phyloP scores from a whole-genome alignment of 2,329 filamentous ascomycete species.

The Lachnellula occidentalis region DNA sequence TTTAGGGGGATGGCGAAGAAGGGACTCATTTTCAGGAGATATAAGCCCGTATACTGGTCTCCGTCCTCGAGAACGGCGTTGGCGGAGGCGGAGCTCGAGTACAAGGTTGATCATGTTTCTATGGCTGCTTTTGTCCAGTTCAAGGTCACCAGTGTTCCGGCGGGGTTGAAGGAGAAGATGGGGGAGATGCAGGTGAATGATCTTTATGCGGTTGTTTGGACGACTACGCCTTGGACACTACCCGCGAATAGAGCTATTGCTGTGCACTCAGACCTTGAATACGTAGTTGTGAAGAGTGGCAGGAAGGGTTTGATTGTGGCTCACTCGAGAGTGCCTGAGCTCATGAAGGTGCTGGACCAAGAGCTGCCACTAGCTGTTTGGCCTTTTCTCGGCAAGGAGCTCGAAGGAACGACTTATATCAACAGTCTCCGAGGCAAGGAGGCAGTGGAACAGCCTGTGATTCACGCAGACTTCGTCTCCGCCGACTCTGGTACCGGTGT shows the following conservation, averaged over 20 bases:
- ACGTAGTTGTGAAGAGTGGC: conserved; percentile 58
- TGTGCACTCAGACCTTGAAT: conserved; percentile 68
- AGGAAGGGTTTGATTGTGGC: conserved; percentile 65
- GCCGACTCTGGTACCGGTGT: conserved; percentile 86
- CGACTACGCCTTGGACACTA: conserved; percentile 95
- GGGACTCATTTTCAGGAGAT: conserved; percentile 69
- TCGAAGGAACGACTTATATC: conserved; percentile 62
- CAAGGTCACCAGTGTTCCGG: conserved; percentile 50
- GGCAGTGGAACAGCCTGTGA: conserved; percentile 59
- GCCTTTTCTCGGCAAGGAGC: conserved; percentile 56
- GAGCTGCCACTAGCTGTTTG: conserved; percentile 43
- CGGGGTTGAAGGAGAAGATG: conserved; percentile 37
- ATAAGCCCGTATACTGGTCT: conserved; percentile 85
- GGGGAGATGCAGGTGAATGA: conserved; percentile 34
- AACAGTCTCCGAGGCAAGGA: conserved; percentile 61
- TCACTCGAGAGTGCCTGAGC: conserved; percentile 59
- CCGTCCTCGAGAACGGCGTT: conserved; percentile 72
- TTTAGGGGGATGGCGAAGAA: conserved; percentile 71
- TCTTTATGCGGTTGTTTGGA: conserved; percentile 89
- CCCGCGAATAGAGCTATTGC: conserved; percentile 90
- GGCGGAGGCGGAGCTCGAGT: conserved; percentile 80
- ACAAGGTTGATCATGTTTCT: conserved; percentile 68
- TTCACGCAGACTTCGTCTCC: conserved; percentile 85
- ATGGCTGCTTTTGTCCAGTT: conserved; percentile 76
- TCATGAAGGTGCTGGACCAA: conserved; percentile 39